Evolutionary conservation across 2,329 filamentous ascomycete species (phyloP), one percentile per base, ranked within the genome.

Genomic region (Lecanosticta acicola): DNA sequence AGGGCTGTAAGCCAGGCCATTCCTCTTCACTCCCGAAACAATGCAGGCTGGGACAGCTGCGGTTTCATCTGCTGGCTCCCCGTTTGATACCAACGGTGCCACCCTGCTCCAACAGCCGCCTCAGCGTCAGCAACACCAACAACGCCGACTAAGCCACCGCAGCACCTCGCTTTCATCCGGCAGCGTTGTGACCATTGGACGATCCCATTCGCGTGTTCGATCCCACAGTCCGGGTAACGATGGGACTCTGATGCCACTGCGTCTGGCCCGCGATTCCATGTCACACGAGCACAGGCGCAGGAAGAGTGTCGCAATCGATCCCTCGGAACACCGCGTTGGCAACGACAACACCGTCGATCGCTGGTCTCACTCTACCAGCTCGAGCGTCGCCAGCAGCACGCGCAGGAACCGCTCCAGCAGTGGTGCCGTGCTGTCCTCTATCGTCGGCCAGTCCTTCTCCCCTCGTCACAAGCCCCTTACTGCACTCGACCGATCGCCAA

Each of bases 331-430:
- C 17, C 24, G 34, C 38, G 21, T 19, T 3, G 16, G 18, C 44
- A 38, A 41, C 45, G 73, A 75, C 55, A 72, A 71, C 32, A 76
- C 72, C 48, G 64, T 78, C 43, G 76, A 79, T 58, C 74, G 77
- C 52, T 79, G 76, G 76, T 79, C 77, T 29, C 76, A 79, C 53
- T 78, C 74, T 14, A 79, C 76, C 18, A 63, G 69, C 21, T 76
- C 73, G 38, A 77, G 73, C 61, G 68, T 66, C 38, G 59, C 62
- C 44, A 49, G 40, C 52, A 66, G 55, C 34, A 41, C 46, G n/a
- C 63, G 66, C 46, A 64, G 68, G 41, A 63, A 68, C 47, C 66
- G 64, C 57, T 61, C 66, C 51, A 66, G 58, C 59, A 64, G 58
- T 53, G 60, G 61, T 46, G 62, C 65, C 26, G 62, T 64, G 32